Evolutionary conservation across 306 rosid genomes (phyloP), one percentile per base, ranked within the genome.

Genomic region (Castanea sativa): DNA sequence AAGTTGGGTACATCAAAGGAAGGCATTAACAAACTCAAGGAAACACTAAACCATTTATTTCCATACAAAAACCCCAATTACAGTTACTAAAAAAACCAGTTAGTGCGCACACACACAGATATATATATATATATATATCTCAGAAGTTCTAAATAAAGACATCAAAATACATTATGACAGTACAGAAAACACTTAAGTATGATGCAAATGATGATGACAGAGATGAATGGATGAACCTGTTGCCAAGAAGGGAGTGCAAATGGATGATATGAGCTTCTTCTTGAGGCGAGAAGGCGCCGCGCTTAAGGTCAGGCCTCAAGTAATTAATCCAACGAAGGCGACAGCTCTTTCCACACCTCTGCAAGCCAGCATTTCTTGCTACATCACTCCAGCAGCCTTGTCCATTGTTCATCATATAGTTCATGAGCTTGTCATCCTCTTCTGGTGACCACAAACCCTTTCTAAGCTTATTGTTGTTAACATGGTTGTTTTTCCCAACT

Each of bases 381-480:
- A 94, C 97, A 11, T 94, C 98, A 15, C 92, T 88, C 97, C 97
- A 94, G 65, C 98, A 94, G 21, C 98, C 97, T 78, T 88, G 97
- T 27, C 95, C 98, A 75, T 89, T 91, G 84, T 81, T 94, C 27
- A 87, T 58, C 97, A 94, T 92, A 71, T 91, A 92, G 61, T 77
- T 91, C 90, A 88, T 86, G 30, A 94, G 88, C 77, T 88, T 94
- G 20, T 94, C 97, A 55, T 94, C 98, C 81, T 94, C 98, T 65
- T 94, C 98, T 1, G 98, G 97, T 10, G 98, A 94, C 98, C 98
- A 94, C 27, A 94, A 85, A 3, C 98, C 98, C 79, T 92, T 94
- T 58, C 97, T 85, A 7, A 92, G 87, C 90, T 91, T 90, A 55
- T 58, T 84, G 65, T 58, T 84, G 27, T 32, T 69, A 19, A 12